A percentile compares a stretch with the other conserved stretches of the same genome.
Conservation (phyloP, 208 protist genomes). For the Trypanosomatidae sp. region DNA sequence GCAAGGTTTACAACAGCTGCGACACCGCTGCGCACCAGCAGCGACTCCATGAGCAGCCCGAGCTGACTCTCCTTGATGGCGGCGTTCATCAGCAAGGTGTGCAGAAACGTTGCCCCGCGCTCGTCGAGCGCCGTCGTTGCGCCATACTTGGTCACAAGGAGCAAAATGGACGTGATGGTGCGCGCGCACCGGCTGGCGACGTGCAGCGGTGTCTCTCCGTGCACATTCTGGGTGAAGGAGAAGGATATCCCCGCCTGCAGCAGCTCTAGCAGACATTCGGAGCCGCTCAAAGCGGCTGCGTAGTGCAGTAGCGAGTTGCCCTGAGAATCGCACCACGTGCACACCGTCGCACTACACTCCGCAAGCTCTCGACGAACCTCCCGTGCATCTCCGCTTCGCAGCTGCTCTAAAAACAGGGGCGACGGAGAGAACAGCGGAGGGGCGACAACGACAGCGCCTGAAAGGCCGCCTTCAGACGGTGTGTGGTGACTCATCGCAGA, state of each 20-base stretch:
- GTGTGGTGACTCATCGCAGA: too few relatives aligned
- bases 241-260: conserved; percentile 17
- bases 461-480: too few relatives aligned
- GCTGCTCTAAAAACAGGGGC: too few relatives aligned
- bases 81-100: conserved; percentile 48
- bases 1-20: conserved; percentile 28
- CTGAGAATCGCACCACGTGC: conserved; percentile 14
- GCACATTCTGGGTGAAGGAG: conserved; percentile 23
- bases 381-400: too few relatives aligned
- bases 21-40: conserved; percentile 23
- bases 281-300: conserved; percentile 18
- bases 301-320: conserved; percentile 44
- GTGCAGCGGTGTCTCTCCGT: conserved; percentile 58
- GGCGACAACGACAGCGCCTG: too few relatives aligned
- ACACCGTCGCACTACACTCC: too few relatives aligned
- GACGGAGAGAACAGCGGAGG: too few relatives aligned
- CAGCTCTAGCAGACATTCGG: conserved; percentile 49
- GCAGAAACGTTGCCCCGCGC: conserved; percentile 55
- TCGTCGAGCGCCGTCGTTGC: conserved; percentile 8
- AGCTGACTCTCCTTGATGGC: conserved; percentile 17
- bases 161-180: conserved; percentile 28
- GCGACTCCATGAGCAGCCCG: conserved; percentile 38
- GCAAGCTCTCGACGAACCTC: too few relatives aligned
- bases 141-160: conserved; percentile 61
- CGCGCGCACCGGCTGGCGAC: conserved; percentile 21